Evolutionary conservation across 202 grass and related monocot genomes (phyloP).

Genomic region (Bolboschoenoplectus hybrid): DNA sequence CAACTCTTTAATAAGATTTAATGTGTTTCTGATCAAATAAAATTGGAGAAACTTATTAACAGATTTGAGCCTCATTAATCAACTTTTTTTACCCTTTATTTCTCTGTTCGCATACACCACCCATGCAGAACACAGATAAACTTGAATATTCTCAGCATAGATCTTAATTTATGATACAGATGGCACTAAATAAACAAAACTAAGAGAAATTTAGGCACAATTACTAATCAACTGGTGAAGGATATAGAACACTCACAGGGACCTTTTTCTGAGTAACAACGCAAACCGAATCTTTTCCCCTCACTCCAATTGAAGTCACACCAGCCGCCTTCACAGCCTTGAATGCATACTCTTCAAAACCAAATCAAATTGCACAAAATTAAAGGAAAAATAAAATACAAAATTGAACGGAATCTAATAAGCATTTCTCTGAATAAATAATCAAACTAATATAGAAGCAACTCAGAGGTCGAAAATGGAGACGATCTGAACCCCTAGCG

Average conservation of each 20-base stretch:
- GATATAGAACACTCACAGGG: constrained; percentile 61
- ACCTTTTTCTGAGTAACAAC: constrained; percentile 99
- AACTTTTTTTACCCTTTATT: not conserved
- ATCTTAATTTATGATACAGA: not conserved
- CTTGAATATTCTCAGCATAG: not conserved
- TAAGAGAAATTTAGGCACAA: constrained; percentile 12
- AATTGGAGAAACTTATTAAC: not conserved
- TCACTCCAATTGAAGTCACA: constrained; percentile 92
- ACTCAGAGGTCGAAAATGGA: constrained; percentile 4
- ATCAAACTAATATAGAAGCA: constrained; percentile 5
- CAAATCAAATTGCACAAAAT: constrained; percentile 23
- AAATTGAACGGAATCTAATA: constrained; percentile 17
- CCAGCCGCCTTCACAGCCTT: constrained; percentile 96
- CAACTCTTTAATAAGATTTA: not conserved
- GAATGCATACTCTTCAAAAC: constrained; percentile 94
- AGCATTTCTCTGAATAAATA: not conserved
- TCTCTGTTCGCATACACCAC: not conserved
- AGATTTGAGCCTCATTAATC: not conserved
- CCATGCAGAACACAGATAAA: not conserved
- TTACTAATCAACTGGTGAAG: not conserved
- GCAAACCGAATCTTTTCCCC: constrained; percentile 82
- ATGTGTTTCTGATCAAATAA: not conserved
- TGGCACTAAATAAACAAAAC: not conserved
- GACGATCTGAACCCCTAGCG: constrained; percentile 1
- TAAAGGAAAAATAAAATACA: not conserved